Evolutionary conservation across 768 basidiomycete species (phyloP).

Genomic region (Lactarius deliciosus): DNA sequence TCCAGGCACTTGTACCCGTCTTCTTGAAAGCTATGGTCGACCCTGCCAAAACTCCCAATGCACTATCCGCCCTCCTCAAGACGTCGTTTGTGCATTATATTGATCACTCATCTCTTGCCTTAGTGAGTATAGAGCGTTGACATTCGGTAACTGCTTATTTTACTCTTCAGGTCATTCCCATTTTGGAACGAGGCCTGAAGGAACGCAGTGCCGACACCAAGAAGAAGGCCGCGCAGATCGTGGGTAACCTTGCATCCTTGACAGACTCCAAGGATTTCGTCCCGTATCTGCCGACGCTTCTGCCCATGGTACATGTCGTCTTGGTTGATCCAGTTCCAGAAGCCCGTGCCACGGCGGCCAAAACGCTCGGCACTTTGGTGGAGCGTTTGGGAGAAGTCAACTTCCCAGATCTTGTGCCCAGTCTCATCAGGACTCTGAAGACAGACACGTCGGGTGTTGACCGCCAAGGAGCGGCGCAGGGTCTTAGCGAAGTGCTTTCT

Average conservation of each 20-base stretch:
- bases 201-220: constrained; percentile 94
- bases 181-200: constrained; percentile 87
- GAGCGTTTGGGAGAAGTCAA: constrained; percentile 92
- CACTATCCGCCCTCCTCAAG: constrained; percentile 81
- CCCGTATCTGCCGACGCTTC: constrained; percentile 84
- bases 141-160: constrained; percentile 13
- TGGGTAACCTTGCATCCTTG: constrained; percentile 92
- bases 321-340: constrained; percentile 97
- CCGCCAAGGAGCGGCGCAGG: constrained; percentile 96
- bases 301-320: constrained; percentile 90
- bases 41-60: constrained; percentile 85
- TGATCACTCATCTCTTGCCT: constrained; percentile 91
- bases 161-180: constrained; percentile 75
- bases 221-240: constrained; percentile 93
- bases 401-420: constrained; percentile 95
- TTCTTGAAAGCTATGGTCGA: constrained; percentile 95
- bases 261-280: constrained; percentile 92
- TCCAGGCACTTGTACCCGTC: constrained; percentile 83
- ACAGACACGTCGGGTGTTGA: constrained; percentile 95
- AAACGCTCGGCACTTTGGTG: constrained; percentile 93
- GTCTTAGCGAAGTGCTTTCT: constrained; percentile 90
- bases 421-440: constrained; percentile 81
- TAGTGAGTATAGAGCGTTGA: constrained; percentile 51
- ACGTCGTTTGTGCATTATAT: constrained; percentile 98
- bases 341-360: constrained; percentile 95